phyloP scores from a whole-genome alignment of 2,329 filamentous ascomycete species.

The Pseudocercospora pini-densiflorae region DNA sequence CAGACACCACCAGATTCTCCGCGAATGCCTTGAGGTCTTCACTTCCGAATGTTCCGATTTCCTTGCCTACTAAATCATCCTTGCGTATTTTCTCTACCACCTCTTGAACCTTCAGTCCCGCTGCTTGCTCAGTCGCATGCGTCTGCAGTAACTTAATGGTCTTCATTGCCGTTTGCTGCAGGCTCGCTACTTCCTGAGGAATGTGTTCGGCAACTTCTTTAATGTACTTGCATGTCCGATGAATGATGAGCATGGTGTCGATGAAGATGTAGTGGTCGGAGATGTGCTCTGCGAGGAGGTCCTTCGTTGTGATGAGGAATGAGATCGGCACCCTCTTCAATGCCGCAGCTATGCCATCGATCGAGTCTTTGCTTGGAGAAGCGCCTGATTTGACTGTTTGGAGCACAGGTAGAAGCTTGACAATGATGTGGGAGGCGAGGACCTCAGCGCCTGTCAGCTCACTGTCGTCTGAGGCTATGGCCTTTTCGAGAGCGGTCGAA shows the following conservation, averaged over 20 bases:
- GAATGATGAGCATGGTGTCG: slow-evolving; percentile 33
- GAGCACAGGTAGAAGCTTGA: slow-evolving; percentile 24
- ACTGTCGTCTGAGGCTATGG: not conserved
- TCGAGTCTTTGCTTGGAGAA: slow-evolving; percentile 14
- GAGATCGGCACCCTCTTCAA: slow-evolving; percentile 23
- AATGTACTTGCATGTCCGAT: slow-evolving; percentile 26
- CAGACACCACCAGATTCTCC: slow-evolving; percentile 28
- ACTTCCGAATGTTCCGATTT: slow-evolving; percentile 21
- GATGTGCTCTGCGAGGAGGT: slow-evolving; percentile 25
- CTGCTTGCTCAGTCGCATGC: slow-evolving; percentile 30
- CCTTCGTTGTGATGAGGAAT: slow-evolving; percentile 14
- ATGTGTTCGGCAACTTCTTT: slow-evolving; percentile 18
- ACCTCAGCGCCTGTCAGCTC: slow-evolving; percentile 26
- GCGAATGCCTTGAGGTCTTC: slow-evolving; percentile 28
- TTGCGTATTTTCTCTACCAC: slow-evolving; percentile 22
- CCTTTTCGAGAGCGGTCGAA: slow-evolving; percentile 6
- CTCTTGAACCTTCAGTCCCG: slow-evolving; percentile 15
- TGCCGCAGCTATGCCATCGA: slow-evolving; percentile 22
- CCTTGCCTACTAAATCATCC: slow-evolving; percentile 17
- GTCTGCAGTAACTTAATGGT: slow-evolving; percentile 30
- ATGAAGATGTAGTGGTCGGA: slow-evolving; percentile 32
- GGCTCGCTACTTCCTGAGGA: slow-evolving; percentile 12
- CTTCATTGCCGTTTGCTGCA: slow-evolving; percentile 29
- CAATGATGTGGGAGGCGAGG: slow-evolving; percentile 28
- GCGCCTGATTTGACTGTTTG: slow-evolving; percentile 10